Base-by-base conservation (phyloP, 2,329 filamentous ascomycete genomes). In the Eutypa lata region DNA sequence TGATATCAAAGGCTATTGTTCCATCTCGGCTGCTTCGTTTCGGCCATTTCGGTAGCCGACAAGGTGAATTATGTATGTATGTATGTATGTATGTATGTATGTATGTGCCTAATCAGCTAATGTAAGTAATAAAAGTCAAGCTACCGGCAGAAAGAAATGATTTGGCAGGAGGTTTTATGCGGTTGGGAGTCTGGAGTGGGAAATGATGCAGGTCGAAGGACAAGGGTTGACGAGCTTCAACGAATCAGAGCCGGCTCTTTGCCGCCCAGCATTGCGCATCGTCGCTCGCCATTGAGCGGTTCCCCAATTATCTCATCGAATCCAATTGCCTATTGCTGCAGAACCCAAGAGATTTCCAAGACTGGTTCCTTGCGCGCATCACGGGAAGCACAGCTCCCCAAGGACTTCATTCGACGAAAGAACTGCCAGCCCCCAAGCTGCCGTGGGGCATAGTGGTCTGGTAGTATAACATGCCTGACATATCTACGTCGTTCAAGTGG, bases 181-280 rank as follows among this genome's bases (percentile, higher is more conserved):
- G 24, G 43, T 52, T 48, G 50, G 48, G 51, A 54, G 51, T 52
- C n/a, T n/a, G n/a, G n/a, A n/a, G n/a, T n/a, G n/a, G 51, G 49
- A 52, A 48, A 38, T 26, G 49, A 49, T 45, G 48, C 53, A 57
- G 42, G 42, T n/a, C 19, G 19, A 28, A 44, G 22, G 21, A 11
- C 11, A 16, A 44, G 42, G 42, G 42, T 55, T 53, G n/a, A 57
- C 35, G 33, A 14, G 16, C 19, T 45, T 8, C 28, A 50, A 48
- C 65, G 55, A 67, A 66, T 67, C 52, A 63, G 18, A 22, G 26
- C 13, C 46, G 24, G 22, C 35, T 11, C 48, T 28, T 68, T 65
- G 50, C 62, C 65, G 65, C 65, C 65, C 61, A 54, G 53, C 51
- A 44, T n/a, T 58, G 57, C 55, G 55, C 18, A 49, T 24, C 22